Evolutionary conservation across 2,329 filamentous ascomycete species (phyloP).

Genomic region (Colletotrichum musicola): DNA sequence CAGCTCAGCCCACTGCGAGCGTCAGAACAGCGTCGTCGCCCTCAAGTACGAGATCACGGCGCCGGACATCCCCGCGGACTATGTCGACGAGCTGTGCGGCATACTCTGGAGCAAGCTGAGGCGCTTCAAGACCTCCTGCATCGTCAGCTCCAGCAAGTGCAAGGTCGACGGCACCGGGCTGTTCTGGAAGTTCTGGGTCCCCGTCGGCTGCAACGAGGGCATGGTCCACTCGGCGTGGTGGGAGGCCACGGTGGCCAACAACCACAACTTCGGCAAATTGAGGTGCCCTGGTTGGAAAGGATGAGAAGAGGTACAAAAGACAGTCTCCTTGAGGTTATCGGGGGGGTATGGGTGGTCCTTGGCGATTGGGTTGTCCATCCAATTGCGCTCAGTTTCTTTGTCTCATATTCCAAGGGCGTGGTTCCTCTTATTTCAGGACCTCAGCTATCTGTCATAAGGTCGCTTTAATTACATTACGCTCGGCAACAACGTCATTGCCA

Average conservation of each 20-base stretch:
- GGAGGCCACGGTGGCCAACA: not conserved
- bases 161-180: not conserved
- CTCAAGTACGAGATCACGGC: not conserved
- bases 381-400: no score
- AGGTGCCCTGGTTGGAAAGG: not conserved
- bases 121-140: not conserved
- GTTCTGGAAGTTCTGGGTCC: not conserved
- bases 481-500: no score
- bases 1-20: not conserved
- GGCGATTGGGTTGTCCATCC: no score
- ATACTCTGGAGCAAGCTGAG: not conserved
- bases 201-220: not conserved
- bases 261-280: not conserved
- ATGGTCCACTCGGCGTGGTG: conserved; percentile 3
- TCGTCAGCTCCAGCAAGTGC: not conserved
- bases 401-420: no score
- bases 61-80: not conserved
- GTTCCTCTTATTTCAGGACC: no score
- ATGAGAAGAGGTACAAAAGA: not conserved
- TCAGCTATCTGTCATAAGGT: no score
- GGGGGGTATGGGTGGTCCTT: no score
- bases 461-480: no score
- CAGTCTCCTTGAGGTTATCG: no score
- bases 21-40: not conserved
- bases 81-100: not conserved